These are phyloP conservation scores for Solanum lycopersicoides DNA, from an alignment of 257 asterid species.

Conservation along the genomic window DNA sequence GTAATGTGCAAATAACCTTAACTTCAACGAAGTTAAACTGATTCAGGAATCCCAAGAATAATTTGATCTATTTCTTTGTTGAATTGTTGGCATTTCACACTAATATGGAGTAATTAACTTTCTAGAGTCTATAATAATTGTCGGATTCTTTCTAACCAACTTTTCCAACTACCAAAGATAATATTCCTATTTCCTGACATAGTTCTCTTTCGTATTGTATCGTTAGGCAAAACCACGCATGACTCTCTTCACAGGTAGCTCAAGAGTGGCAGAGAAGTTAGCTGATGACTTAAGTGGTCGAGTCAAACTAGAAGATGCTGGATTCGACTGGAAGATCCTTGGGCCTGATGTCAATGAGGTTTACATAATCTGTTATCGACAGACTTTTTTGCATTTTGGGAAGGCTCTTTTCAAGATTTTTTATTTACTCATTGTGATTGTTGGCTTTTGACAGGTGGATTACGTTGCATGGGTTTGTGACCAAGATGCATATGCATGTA, in stretches of 20 bases:
- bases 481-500: slow-evolving; percentile 97
- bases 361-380: neutral
- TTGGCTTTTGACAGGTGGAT: slow-evolving; percentile 46
- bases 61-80: neutral
- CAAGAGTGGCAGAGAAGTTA: slow-evolving; percentile 87
- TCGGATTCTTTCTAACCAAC: neutral
- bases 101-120: neutral
- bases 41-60: neutral
- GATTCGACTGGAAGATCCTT: slow-evolving; percentile 96
- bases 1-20: neutral
- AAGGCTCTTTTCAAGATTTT: neutral
- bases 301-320: slow-evolving; percentile 88
- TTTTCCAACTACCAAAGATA: neutral
- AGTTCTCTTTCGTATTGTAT: neutral
- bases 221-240: slow-evolving; percentile 81
- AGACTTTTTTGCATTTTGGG: neutral
- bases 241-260: slow-evolving; percentile 97
- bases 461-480: slow-evolving; percentile 97
- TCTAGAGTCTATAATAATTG: neutral
- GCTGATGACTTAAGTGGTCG: slow-evolving; percentile 78
- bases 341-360: slow-evolving; percentile 97
- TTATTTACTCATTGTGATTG: neutral
- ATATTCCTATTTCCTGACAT: neutral
- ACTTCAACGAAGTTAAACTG: neutral
- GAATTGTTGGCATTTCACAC: neutral